Evolutionary conservation across 2,329 filamentous ascomycete genomes (phyloP).

Genomic region (Septoria petroselini): DNA sequence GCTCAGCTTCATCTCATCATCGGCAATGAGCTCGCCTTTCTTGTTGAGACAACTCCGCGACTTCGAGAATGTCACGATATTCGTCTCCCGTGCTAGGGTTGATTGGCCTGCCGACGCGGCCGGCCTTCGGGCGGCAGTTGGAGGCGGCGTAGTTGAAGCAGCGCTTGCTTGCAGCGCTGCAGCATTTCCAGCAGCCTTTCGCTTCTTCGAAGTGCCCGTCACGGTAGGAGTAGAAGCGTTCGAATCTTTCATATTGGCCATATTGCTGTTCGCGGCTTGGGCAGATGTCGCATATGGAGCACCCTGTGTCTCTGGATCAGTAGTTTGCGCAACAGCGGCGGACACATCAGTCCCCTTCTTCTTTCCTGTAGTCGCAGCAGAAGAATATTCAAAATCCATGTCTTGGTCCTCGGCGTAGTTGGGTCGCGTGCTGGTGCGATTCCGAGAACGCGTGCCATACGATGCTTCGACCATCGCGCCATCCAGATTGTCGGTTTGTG

Average conservation of each 20-base stretch:
- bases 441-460: constrained; percentile 90
- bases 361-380: constrained; percentile 37
- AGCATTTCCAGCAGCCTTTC: constrained; percentile 64
- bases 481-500: constrained; percentile 28
- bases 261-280: constrained; percentile 16
- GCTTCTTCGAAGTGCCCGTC: constrained; percentile 68
- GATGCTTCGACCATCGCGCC: constrained; percentile 46
- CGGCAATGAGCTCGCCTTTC: constrained; percentile 76
- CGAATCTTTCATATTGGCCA: constrained; percentile 21
- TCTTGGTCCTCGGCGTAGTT: constrained; percentile 98
- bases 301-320: constrained; percentile 12
- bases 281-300: constrained; percentile 12
- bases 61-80: constrained; percentile 84
- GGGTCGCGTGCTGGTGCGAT: constrained; percentile 73
- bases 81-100: constrained; percentile 61
- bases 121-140: constrained; percentile 30
- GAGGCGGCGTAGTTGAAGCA: constrained; percentile 27
- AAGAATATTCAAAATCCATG: constrained; percentile 72
- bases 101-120: constrained; percentile 41
- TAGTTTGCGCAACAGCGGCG: constrained; percentile 17
- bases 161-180: constrained; percentile 29
- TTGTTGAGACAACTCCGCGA: constrained; percentile 63
- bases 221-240: constrained; percentile 55
- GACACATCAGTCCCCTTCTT: constrained; percentile 39
- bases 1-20: constrained; percentile 80